Conservation (phyloP, 306 rosid species). For the Acmispon strigosus region DNA sequence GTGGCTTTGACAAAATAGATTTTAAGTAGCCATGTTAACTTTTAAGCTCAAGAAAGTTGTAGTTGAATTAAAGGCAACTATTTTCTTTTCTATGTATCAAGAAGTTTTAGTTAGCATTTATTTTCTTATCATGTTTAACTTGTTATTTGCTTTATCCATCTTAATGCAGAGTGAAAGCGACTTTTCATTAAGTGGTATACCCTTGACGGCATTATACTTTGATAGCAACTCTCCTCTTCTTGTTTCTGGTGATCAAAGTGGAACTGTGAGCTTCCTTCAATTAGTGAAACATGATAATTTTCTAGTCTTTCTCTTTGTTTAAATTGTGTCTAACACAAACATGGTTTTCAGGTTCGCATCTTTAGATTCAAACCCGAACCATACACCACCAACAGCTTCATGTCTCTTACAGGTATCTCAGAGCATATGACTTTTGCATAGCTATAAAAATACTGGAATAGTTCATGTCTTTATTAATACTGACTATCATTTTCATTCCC, state of each 20-base stretch:
- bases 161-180: slow-evolving; percentile 79
- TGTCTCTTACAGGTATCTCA: slow-evolving; percentile 64
- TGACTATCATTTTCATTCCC: slow-evolving; percentile 5
- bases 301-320: neutral
- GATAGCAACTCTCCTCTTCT: slow-evolving; percentile 51
- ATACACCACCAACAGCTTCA: slow-evolving; percentile 53
- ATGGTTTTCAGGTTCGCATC: slow-evolving; percentile 58
- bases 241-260: slow-evolving; percentile 84
- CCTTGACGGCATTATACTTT: slow-evolving; percentile 70
- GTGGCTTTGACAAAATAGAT: neutral
- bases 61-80: neutral
- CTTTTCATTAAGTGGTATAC: slow-evolving; percentile 64
- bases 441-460: neutral
- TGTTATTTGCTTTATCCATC: neutral
- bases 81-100: neutral
- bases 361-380: slow-evolving; percentile 82
- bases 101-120: neutral
- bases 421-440: slow-evolving; percentile 15
- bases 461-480: slow-evolving; percentile 8
- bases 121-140: neutral
- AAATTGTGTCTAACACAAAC: slow-evolving; percentile 1
- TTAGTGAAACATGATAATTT: neutral
- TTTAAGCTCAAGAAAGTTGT: neutral
- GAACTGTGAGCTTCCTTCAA: slow-evolving; percentile 54
- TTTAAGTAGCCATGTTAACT: neutral